A percentile compares a stretch with the other conserved stretches of the same genome.
Evolutionary conservation across 1,284 basidiomycete genomes (phyloP).

Genomic region (Cryptococcus neoformans): DNA sequence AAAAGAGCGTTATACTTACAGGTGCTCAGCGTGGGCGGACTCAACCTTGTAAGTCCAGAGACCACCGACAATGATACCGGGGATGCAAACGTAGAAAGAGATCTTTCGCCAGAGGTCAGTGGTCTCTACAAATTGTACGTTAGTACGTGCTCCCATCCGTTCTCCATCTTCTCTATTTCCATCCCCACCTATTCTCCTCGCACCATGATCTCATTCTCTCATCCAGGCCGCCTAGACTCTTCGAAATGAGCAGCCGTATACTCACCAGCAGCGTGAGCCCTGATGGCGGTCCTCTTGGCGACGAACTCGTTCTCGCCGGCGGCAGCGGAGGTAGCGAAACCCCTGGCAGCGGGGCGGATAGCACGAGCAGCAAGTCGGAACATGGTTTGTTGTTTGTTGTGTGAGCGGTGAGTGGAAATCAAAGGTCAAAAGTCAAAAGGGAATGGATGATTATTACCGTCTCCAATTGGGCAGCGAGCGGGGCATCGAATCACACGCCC

Average conservation of each 20-base stretch:
- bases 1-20: not conserved
- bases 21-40: slow-evolving; percentile 36
- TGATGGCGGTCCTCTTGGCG: slow-evolving; percentile 32
- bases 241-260: slow-evolving; percentile 1
- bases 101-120: slow-evolving; percentile 45
- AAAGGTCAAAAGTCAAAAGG: not conserved
- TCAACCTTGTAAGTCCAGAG: slow-evolving; percentile 45
- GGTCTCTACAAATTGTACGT: slow-evolving; percentile 27
- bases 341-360: slow-evolving; percentile 19
- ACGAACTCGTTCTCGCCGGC: slow-evolving; percentile 36
- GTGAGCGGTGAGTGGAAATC: slow-evolving; percentile 7
- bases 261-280: slow-evolving; percentile 42
- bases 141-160: not conserved
- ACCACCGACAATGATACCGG: slow-evolving; percentile 32
- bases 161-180: not conserved
- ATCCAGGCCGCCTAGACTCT: not conserved
- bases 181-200: too few species aligned
- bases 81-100: slow-evolving; percentile 45
- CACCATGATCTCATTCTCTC: not conserved
- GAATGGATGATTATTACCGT: not conserved
- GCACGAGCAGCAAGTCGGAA: slow-evolving; percentile 20
- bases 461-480: not conserved
- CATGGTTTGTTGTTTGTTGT: slow-evolving; percentile 10
- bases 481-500: slow-evolving; percentile 6
- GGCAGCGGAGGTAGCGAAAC: slow-evolving; percentile 15